Percentiles rank a stretch among this genome's conserved stretches.
Conservation (phyloP, 192 early-diverging fungal species). For the Umbelopsis vinacea region DNA sequence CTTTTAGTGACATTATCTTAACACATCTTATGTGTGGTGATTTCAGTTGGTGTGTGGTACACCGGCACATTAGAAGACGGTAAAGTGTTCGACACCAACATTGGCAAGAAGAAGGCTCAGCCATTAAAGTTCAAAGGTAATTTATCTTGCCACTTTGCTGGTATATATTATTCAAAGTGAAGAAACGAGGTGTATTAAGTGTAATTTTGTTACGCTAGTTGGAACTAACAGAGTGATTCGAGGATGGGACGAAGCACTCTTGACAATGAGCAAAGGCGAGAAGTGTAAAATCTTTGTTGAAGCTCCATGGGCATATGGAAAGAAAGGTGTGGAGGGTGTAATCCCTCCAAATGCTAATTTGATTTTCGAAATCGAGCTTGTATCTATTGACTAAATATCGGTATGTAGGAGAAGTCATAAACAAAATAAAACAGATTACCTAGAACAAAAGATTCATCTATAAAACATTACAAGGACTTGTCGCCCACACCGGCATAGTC, state of each 20-base stretch:
- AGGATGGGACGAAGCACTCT: constrained; percentile 76
- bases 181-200: background rate
- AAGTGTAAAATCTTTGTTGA: constrained; percentile 63
- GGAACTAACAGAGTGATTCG: constrained; percentile 62
- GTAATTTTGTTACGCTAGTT: constrained; percentile 27
- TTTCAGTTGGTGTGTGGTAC: constrained; percentile 56
- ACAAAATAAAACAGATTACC: background rate
- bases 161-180: too few species aligned
- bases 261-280: constrained; percentile 71
- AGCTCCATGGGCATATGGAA: constrained; percentile 70
- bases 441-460: constrained; percentile 15
- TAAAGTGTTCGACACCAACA: constrained; percentile 72
- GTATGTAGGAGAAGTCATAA: constrained; percentile 3
- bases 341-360: constrained; percentile 71
- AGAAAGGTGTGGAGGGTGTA: constrained; percentile 58
- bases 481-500: constrained; percentile 9
- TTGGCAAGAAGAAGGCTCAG: constrained; percentile 55
- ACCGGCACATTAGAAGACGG: constrained; percentile 75
- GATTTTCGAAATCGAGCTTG: constrained; percentile 66
- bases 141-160: background rate
- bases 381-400: constrained; percentile 48
- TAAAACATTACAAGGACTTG: constrained; percentile 15
- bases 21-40: background rate
- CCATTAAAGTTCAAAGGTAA: constrained; percentile 73
- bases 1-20: background rate